Base-by-base conservation (phyloP, 139 green algal genomes). In the Zygnema circumcarinatum region DNA sequence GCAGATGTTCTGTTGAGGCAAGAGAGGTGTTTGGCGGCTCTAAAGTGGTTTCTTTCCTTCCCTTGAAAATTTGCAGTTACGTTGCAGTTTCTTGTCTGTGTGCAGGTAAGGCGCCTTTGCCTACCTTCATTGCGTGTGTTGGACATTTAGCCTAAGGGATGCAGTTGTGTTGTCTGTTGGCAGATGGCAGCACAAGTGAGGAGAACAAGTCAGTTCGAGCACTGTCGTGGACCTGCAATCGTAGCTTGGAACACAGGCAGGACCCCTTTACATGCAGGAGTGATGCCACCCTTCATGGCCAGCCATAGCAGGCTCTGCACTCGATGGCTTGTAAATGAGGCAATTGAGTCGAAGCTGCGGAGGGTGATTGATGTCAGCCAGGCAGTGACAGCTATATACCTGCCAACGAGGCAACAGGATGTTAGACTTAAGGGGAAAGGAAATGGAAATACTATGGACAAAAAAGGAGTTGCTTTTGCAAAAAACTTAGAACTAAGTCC, bases 331-430 rank as follows among this genome's bases (percentile, higher is more conserved):
- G 36, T 86, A 22, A 83, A 76, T 52, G 76, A 83, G 76, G 33
- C 33, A n/a, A 53, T 83, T 36, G 47, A 83, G 32, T 83, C 76
- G 11, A 83, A 83, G 67, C 29, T 83, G 62, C 62, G 79, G 54
- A 62, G 39, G 54, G 79, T 86, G 54, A 68, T 86, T 22, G 79
- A 86, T 41, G 67, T 40, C 21, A 86, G 79, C n/a, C 54, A 86
- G 7, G 79, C 69, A 62, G 69, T 86, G 67, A 86, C 79, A 38
- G 79, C 79, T 81, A 41, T 86, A 20, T 16, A 78, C 69, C 69
- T 78, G 35, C 36, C 69, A 78, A 52, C 69, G 16, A 11, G 36
- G 3, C 38, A 78, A 78, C 3, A 78, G 11, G 69, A 72, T 72
- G 56, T 35, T 72, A n/a, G n/a, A n/a, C n/a, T n/a, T n/a, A n/a